Base-by-base conservation (phyloP, 331 rosid species). In the Spiraea crenata region DNA sequence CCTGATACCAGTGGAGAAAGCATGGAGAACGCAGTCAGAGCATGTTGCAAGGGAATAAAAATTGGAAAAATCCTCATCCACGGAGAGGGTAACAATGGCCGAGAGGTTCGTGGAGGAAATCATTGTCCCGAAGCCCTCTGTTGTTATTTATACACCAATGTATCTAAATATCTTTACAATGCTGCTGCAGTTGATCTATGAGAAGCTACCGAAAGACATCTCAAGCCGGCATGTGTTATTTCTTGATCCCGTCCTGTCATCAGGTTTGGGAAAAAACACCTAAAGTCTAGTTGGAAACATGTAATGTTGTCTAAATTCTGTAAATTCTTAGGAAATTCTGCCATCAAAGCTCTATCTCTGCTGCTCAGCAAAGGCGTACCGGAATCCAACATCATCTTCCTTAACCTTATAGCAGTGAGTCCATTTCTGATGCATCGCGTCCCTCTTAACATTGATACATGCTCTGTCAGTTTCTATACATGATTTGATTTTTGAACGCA, bases 401-500 rank as follows among this genome's bases (percentile, higher is more conserved):
- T 73, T 51, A 73, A 73, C 56, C 77, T 73, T 16, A 73, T 73
- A 63, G 77, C 77, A 63, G 77, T 73, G 46, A 52, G 77, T 73
- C 34, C 19, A 25, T 25, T 41, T 37, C 61, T 5, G 40, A 39
- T 59, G n/a, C 44, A 42, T 42, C 19, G 15, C 12, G 16, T 31
- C 31, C 62, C 62, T 31, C 62, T 9, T 9, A 40, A 57, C 39
- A 31, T 35, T 35, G 4, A 31, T 40, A 57, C 48, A 59, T 71
- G 19, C 25, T 39, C 35, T 46, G 47, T 25, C 17, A 58, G 13
- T 10, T 46, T 9, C 20, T 4, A 5, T 1, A 3, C 47, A 49
- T 20, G 49, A 16, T 3, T 19, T 14, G 5, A 55, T 40, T 42
- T 35, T 31, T 16, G 13, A 9, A 62, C 67, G 81, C 71, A 85